Conservation (phyloP, 2,329 filamentous ascomycete species). For the Penicillium psychrosexuale region DNA sequence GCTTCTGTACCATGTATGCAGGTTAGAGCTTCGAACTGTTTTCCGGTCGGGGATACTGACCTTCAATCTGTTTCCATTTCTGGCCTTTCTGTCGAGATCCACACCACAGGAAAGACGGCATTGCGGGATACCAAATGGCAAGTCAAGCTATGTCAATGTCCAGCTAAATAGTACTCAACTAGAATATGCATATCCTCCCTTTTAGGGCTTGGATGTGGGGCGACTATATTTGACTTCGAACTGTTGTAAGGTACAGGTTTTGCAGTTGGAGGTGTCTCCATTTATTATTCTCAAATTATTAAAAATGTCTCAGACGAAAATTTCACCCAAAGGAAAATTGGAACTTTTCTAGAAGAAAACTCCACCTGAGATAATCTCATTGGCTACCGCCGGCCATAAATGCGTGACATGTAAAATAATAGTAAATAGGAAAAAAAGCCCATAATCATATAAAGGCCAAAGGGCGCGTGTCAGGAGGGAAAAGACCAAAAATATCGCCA, state of each 20-base stretch:
- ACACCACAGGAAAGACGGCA: slow-evolving; percentile 1
- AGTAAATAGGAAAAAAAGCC: not conserved
- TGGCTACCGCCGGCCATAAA: not conserved
- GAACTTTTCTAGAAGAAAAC: not conserved
- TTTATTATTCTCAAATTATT: not conserved
- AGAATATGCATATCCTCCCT: not conserved
- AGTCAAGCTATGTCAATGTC: not conserved
- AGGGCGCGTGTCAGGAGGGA: not conserved
- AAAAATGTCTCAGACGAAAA: not conserved
- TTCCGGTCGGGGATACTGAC: not conserved
- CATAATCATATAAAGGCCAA: not conserved
- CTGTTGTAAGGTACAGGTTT: not conserved
- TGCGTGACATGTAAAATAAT: not conserved
- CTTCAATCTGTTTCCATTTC: slow-evolving; percentile 4
- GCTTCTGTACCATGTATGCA: slow-evolving; percentile 6
- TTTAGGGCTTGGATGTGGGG: not conserved
- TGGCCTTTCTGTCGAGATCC: slow-evolving; percentile 3
- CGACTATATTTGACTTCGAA: not conserved
- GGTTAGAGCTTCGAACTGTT: not conserved
- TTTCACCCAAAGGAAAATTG: not conserved
- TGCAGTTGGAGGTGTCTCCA: not conserved
- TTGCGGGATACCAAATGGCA: not conserved
- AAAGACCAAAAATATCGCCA: not conserved
- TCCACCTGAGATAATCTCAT: not conserved
- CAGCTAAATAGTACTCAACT: not conserved